Evolutionary conservation across 2,329 filamentous ascomycete genomes (phyloP), one percentile per base, ranked within the genome.

Genomic region (Ceratocystis destructans): DNA sequence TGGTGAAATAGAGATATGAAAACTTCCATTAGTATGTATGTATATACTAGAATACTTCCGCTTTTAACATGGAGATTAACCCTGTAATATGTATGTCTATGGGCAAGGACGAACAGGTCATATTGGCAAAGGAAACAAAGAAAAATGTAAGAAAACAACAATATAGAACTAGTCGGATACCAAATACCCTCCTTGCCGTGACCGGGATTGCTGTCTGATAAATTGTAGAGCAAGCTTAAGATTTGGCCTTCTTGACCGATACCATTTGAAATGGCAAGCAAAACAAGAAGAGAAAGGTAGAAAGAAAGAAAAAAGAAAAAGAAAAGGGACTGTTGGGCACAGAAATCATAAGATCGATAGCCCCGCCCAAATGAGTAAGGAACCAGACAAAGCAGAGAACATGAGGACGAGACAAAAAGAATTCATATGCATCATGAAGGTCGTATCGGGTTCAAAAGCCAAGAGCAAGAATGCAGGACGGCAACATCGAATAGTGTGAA

Each of bases 351-450:
- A 53, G 28, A 20, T 53, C 12, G 25, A 53, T 25, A 15, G 48
- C 7, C 33, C 33, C 33, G 33, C 33, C 48, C 48, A 25, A 12
- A 28, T 10, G 48, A 53, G 25, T 12, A 17, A 53, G 25, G 10
- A 20, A 53, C 48, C 48, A 57, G 53, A 33, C 25, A 59, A 33
- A 59, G 17, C 15, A 59, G 53, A 59, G 53, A n/a, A 33, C 33
- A 59, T 33, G 28, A 37, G 53, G 25, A 59, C 53, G 28, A 59
- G 53, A 59, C 53, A 64, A 46, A 64, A 25, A 53, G 31, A 50
- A 64, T 46, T 45, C 41, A 64, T 45, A 50, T 48, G 44, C 28
- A 33, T 48, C 37, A 50, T 64, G 62, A 64, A 41, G 41, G 45
- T 48, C 53, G 53, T 59, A 59, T 59, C 15, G 17, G 53, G 53